Evolutionary conservation across 2,329 filamentous ascomycete species (phyloP), one percentile per base, ranked within the genome.

Genomic region (Penicillium polonicum): DNA sequence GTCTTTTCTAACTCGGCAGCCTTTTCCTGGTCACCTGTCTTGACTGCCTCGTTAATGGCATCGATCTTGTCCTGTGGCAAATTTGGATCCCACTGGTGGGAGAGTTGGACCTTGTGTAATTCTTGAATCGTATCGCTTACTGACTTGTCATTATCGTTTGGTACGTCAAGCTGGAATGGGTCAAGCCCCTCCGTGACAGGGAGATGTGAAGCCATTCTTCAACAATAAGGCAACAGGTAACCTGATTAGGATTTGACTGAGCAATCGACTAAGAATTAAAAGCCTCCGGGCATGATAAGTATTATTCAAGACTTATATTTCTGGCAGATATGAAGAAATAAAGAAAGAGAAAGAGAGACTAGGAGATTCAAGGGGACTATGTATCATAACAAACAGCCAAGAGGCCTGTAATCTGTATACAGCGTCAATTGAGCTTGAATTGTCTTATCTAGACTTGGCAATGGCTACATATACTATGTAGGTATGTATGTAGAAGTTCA

Each of bases 61-160:
- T 82, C 82, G 53, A 85, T 73, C 60, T 85, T 81, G 60, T 85
- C 82, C 57, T 85, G 76, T 23, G 83, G 81, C 13, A 87, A 70
- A 65, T 87, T 86, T 39, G 84, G 83, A 64, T 87, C 84, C 66
- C 83, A 79, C 67, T 81, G 81, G n/a, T 62, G 62, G 12, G 59
- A 49, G 5, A 39, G 21, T 39, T 61, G 39, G 19, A 61, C 31
- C 3, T 41, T 58, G 9, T 57, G 50, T 19, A 64, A 44, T 23
- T 58, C 55, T 38, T 59, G 42, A 5, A 59, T 38, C 2, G 54
- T 41, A 31, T 42, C 17, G 5, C 21, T 51, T 10, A 44, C 51
- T 27, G 31, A 38, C 35, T 49, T 58, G 21, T 44, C 35, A 25
- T 53, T 33, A 2, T 49, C 19, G 13, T 13, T 23, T 9, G 25